Evolutionary conservation across 495 filamentous ascomycete species (phyloP).

Genomic region (Xylaria palmicola): DNA sequence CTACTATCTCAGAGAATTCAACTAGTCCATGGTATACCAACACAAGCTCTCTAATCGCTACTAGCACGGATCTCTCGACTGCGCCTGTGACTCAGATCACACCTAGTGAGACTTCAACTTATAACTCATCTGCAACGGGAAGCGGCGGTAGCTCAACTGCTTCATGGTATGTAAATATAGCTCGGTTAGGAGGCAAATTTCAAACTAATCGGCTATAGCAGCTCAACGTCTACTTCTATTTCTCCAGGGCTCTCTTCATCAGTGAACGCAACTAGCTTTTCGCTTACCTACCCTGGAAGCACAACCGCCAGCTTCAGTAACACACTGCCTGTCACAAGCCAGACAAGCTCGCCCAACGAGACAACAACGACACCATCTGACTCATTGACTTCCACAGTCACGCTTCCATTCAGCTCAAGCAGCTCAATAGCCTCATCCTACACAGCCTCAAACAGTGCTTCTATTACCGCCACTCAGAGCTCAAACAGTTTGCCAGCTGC

Average conservation of each 20-base stretch:
- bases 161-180: background rate
- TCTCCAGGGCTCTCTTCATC: background rate
- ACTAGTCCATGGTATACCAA: constrained; percentile 9
- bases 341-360: background rate
- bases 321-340: background rate
- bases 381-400: background rate
- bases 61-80: background rate
- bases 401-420: background rate
- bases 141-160: background rate
- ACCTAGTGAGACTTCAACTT: background rate
- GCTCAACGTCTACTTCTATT: background rate
- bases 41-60: background rate
- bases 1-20: background rate
- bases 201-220: background rate
- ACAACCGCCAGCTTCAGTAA: background rate
- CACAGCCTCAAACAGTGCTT: background rate
- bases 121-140: background rate
- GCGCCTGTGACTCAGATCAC: background rate
- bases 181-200: no score
- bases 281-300: background rate
- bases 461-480: background rate
- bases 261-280: background rate
- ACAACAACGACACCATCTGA: background rate
- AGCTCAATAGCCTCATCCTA: background rate
- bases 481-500: background rate